Conservation (phyloP, 1,284 basidiomycete species). For the Marasmius sp. region DNA sequence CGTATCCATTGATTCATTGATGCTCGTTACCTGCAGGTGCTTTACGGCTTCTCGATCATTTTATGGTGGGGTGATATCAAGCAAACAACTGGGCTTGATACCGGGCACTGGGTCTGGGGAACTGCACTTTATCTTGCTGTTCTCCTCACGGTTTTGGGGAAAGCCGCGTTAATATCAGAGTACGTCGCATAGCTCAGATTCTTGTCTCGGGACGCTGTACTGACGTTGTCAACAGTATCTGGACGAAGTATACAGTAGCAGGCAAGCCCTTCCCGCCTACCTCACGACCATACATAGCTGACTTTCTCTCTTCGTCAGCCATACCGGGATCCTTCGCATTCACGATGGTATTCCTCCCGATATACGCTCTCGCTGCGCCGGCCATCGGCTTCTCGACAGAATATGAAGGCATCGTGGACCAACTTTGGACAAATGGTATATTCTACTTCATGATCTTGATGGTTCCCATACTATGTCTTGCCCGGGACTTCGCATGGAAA, state of each 20-base stretch:
- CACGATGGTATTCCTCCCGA: slow-evolving; percentile 90
- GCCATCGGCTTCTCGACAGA: slow-evolving; percentile 89
- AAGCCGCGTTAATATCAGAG: slow-evolving; percentile 97
- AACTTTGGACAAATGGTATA: slow-evolving; percentile 82
- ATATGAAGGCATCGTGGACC: slow-evolving; percentile 83
- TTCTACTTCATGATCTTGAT: slow-evolving; percentile 92
- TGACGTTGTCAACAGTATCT: slow-evolving; percentile 60
- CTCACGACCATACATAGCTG: background rate
- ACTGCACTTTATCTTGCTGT: slow-evolving; percentile 93
- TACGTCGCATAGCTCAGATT: slow-evolving; percentile 41
- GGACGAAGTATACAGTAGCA: slow-evolving; percentile 98
- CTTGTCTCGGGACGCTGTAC: slow-evolving; percentile 4
- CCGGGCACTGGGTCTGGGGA: slow-evolving; percentile 98
- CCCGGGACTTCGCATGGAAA: slow-evolving; percentile 95
- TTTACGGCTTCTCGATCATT: slow-evolving; percentile 87
- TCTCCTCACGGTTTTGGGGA: slow-evolving; percentile 93
- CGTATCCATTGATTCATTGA: slow-evolving; percentile 2
- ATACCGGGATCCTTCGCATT: slow-evolving; percentile 97
- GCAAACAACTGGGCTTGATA: slow-evolving; percentile 76
- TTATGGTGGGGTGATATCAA: slow-evolving; percentile 93
- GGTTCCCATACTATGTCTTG: slow-evolving; percentile 86
- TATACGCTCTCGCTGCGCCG: slow-evolving; percentile 90
- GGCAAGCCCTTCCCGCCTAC: slow-evolving; percentile 41
- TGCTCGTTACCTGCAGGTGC: slow-evolving; percentile 47
- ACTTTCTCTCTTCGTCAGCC: slow-evolving; percentile 43